phyloP scores from a whole-genome alignment of 2,329 filamentous ascomycete species.

The Lojkania enalia region DNA sequence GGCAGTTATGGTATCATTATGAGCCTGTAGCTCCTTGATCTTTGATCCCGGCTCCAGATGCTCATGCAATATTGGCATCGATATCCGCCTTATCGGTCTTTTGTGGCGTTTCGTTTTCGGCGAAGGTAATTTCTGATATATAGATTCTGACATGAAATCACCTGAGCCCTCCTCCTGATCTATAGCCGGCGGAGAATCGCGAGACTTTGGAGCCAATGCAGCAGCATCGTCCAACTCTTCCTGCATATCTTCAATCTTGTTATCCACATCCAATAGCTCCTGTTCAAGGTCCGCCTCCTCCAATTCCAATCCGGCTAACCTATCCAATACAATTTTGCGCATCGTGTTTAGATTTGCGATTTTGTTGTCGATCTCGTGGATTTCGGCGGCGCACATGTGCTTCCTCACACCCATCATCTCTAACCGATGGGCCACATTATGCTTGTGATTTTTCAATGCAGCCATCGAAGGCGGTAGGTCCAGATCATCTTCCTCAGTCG shows the following conservation, averaged over 20 bases:
- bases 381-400: slow-evolving; percentile 96
- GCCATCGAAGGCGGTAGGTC: slow-evolving; percentile 68
- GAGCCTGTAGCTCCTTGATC: slow-evolving; percentile 86
- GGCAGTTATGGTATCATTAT: slow-evolving; percentile 84
- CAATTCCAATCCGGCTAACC: slow-evolving; percentile 82
- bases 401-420: slow-evolving; percentile 92
- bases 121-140: slow-evolving; percentile 86
- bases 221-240: slow-evolving; percentile 60
- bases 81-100: slow-evolving; percentile 68
- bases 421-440: slow-evolving; percentile 77
- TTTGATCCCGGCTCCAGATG: slow-evolving; percentile 87
- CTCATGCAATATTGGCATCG: slow-evolving; percentile 94
- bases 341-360: slow-evolving; percentile 91
- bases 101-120: slow-evolving; percentile 60
- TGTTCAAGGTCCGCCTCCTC: slow-evolving; percentile 90
- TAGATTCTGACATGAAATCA: slow-evolving; percentile 95
- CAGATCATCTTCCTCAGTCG: slow-evolving; percentile 60
- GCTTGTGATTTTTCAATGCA: slow-evolving; percentile 78
- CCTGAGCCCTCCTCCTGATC: slow-evolving; percentile 57
- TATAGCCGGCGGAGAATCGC: slow-evolving; percentile 48
- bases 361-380: slow-evolving; percentile 95
- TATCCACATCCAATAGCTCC: slow-evolving; percentile 68
- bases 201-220: slow-evolving; percentile 48
- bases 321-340: slow-evolving; percentile 87
- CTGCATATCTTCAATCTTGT: slow-evolving; percentile 64